Evolutionary conservation across 345 rosid genomes (phyloP), one percentile per base, ranked within the genome.

Genomic region (Cochlearia excelsa): DNA sequence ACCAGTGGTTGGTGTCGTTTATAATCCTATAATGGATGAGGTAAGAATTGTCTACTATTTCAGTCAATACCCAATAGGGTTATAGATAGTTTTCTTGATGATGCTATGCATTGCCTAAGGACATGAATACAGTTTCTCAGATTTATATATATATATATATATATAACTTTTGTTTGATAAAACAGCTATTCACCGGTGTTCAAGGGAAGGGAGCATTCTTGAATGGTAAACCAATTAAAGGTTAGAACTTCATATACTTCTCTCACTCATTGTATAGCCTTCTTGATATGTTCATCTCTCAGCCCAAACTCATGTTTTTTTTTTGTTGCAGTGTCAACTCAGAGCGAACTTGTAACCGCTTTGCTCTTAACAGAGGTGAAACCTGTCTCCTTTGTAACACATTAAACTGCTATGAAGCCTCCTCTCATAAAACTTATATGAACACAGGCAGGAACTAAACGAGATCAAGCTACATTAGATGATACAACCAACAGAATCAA

Each of bases 1-100:
- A 66, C 95, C 99, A 27, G 80, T 74, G 33, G 84, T 89, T 47
- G 99, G 99, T 0, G 99, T 89, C 40, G 95, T 93, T 46, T 93
- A 71, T 72, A 93, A 89, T 72, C 99, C 99, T 43, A 89, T 93
- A 31, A 82, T 89, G 82, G 71, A 85, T 56, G 99, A 89, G 97
- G 99, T 89, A 59, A 49, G 3, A 39, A 39, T 37, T 33, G 35
- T 33, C 35, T 33, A 33, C 35, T 33, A 5, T 33, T 0, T 33
- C 35, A 33, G 16, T 46, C 37, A 0, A 16, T 65, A 26, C 26
- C 35, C 35, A 0, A 16, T 54, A 40, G 9, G 34, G 31, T 47
- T 6, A 28, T 51, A 34, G n/a, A 51, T 59, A 40, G n/a, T 11
- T 33, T 49, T 44, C 10, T 66, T 59, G 66, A 23, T 37, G 6